A percentile compares a stretch with the other conserved stretches of the same genome.
Conservation (phyloP, 2,329 filamentous ascomycete species). For the Xylariaceae sp. region DNA sequence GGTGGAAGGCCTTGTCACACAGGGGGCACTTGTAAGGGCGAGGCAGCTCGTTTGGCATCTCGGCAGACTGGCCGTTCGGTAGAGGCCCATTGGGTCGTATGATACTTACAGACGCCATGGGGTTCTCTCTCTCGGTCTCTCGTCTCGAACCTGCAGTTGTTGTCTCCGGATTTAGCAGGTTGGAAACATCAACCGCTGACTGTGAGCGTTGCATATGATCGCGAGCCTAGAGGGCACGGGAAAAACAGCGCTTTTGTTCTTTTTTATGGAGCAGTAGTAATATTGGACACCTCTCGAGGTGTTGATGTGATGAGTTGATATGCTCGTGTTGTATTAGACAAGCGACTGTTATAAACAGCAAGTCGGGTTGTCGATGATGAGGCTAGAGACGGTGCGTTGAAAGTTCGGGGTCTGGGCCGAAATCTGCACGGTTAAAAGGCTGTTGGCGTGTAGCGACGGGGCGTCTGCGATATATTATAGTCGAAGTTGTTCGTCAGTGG, state of each 20-base stretch:
- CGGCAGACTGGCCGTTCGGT: slow-evolving; percentile 55
- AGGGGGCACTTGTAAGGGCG: slow-evolving; percentile 97
- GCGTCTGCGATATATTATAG: neutral
- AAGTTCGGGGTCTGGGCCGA: neutral
- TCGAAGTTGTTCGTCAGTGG: slow-evolving; percentile 5
- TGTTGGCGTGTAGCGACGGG: neutral
- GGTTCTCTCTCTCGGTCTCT: slow-evolving; percentile 35
- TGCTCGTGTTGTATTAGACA: neutral
- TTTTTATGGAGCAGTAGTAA: neutral
- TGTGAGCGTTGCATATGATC: slow-evolving; percentile 71
- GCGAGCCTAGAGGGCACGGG: slow-evolving; percentile 34
- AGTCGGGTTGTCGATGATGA: neutral
- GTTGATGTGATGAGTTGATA: neutral
- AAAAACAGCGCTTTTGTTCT: neutral
- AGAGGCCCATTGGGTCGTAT: slow-evolving; percentile 59
- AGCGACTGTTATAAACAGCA: neutral
- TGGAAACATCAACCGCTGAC: slow-evolving; percentile 69
- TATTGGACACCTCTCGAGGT: neutral
- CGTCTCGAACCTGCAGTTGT: slow-evolving; percentile 31
- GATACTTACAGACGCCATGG: slow-evolving; percentile 52
- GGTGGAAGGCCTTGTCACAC: slow-evolving; percentile 98
- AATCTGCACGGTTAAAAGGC: neutral
- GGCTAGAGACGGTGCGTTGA: neutral
- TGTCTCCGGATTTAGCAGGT: slow-evolving; percentile 62
- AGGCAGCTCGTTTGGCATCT: slow-evolving; percentile 68